Base-by-base conservation (phyloP, 2,329 filamentous ascomycete species). In the Colletotrichum sp. region DNA sequence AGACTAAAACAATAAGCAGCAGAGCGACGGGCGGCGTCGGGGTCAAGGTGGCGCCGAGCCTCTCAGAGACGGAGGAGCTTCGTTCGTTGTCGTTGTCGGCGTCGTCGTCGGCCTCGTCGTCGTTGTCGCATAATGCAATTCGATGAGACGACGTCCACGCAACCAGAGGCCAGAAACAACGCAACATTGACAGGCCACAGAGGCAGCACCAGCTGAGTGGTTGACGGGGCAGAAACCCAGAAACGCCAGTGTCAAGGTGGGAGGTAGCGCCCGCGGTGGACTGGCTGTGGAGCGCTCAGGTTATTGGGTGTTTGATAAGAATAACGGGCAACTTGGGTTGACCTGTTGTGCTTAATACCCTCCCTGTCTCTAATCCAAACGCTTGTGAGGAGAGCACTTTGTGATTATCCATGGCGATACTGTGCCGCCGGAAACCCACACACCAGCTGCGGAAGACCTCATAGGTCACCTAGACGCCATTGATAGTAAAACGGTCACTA, bases 11-110 rank as follows among this genome's bases (percentile, higher is more conserved):
- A 55, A 36, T 18, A 52, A 60, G 32, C 57, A 44, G 55, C 63
- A 36, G 6, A 21, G 39, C 39, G 18, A 34, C 57, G 44, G 28
- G 21, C 55, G 39, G 70, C 64, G n/a, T 52, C 26, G 34, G 64
- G 39, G 39, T 74, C 70, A 68, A 59, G 32, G 64, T 68, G 44
- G 57, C 63, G 73, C 64, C 73, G 64, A 73, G 68, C 73, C 64
- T 76, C 13, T 49, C 39, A 49, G 63, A 59, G 69, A 44, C 21
- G 36, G 62, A 34, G 30, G 34, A 34, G 59, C 28, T 34, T 21
- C n/a, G 32, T 62, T 32, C 18, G 28, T 64, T 15, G 30, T 49
- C 39, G 36, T 66, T 9, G 63, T 59, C 39, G 49, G 26, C 59
- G 30, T 49, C 39, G 36, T 66, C 16, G 63, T 59, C 39, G 49